These are phyloP conservation scores for Argentina anserina DNA, from an alignment of 306 rosid genomes.

Conservation along the genomic window DNA sequence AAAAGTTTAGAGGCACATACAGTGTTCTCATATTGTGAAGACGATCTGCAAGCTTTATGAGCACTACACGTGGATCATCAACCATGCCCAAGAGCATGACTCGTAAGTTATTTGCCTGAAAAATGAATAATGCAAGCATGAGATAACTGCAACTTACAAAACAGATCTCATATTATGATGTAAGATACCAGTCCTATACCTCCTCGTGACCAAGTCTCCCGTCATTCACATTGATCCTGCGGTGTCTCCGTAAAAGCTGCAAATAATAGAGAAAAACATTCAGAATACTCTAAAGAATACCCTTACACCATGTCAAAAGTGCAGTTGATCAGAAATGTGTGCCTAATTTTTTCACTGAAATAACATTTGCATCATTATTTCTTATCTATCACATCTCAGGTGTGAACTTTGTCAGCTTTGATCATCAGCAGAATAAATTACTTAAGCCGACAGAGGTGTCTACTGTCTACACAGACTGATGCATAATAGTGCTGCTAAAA, in stretches of 20 bases:
- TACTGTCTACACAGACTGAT: background rate
- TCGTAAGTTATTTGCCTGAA: conserved; percentile 79
- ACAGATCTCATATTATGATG: background rate
- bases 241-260: conserved; percentile 84
- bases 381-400: background rate
- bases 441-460: background rate
- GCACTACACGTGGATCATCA: conserved; percentile 98
- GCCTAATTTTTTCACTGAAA: background rate
- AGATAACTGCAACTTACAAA: conserved; percentile 26
- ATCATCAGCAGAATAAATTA: background rate
- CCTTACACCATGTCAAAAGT: background rate
- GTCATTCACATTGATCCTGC: conserved; percentile 59
- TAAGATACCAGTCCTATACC: conserved; percentile 44
- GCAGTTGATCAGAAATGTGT: conserved; percentile 9
- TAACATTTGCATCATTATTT: background rate
- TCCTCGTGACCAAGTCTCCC: conserved; percentile 84
- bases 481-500: background rate
- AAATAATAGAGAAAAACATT: conserved; percentile 14
- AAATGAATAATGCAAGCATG: conserved; percentile 38
- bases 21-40: conserved; percentile 99
- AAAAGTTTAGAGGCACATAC: conserved; percentile 46
- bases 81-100: conserved; percentile 99
- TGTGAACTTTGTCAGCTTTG: background rate
- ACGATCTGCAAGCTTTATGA: conserved; percentile 98
- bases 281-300: background rate